Evolutionary conservation across 495 filamentous ascomycete species (phyloP).

Genomic region (Penicillium taxi): DNA sequence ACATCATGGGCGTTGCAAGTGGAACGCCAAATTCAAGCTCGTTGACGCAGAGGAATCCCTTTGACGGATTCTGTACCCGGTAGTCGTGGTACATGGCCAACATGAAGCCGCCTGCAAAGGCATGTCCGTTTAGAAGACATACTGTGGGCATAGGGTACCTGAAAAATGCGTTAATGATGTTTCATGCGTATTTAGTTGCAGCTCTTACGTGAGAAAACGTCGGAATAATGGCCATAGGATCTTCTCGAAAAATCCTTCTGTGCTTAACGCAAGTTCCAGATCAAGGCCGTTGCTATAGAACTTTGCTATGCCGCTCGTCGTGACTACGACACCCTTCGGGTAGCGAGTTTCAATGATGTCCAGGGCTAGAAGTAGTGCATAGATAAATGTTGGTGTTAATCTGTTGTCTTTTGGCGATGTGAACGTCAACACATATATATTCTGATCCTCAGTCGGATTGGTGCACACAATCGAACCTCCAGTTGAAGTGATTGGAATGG

Average conservation of each 20-base stretch:
- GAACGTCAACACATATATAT: conserved; percentile 68
- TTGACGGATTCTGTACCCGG: conserved; percentile 58
- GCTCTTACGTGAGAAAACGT: conserved; percentile 52
- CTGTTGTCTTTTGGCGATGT: conserved; percentile 64
- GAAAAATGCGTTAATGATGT: conserved; percentile 1
- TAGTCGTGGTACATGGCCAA: conserved; percentile 81
- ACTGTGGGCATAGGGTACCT: conserved; percentile 80
- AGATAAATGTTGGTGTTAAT: conserved; percentile 57
- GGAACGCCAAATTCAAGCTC: conserved; percentile 71
- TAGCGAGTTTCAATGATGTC: conserved; percentile 63
- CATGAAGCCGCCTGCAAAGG: conserved; percentile 74
- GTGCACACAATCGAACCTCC: conserved; percentile 51
- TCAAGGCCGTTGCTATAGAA: conserved; percentile 81
- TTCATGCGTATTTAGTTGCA: neutral
- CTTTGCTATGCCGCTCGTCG: conserved; percentile 63
- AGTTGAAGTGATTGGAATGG: conserved; percentile 35
- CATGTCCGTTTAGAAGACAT: conserved; percentile 69
- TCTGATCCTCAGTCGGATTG: conserved; percentile 35
- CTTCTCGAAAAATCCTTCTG: conserved; percentile 45
- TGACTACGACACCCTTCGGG: conserved; percentile 62
- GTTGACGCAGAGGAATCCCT: conserved; percentile 67
- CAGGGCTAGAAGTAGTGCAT: conserved; percentile 57
- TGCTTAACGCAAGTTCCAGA: conserved; percentile 45
- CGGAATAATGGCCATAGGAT: conserved; percentile 52
- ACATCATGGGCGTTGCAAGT: conserved; percentile 60